A percentile compares a stretch with the other conserved stretches of the same genome.
Conservation (phyloP, 257 asterid genomes). For the Prunella vulgaris region DNA sequence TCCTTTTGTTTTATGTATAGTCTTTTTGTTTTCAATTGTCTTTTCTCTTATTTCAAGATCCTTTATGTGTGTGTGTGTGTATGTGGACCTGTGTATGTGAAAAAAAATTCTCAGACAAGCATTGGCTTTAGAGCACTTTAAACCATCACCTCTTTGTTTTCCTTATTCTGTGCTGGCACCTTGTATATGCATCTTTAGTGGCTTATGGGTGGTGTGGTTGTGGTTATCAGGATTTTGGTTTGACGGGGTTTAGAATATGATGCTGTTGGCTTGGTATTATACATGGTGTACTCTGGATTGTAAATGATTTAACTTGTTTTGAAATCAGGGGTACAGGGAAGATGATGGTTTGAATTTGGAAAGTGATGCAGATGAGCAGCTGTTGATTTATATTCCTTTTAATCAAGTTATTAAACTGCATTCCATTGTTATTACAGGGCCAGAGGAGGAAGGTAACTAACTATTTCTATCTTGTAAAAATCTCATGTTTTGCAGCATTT, state of each 20-base stretch:
- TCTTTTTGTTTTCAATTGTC: neutral
- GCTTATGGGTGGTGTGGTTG: neutral
- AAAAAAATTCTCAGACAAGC: neutral
- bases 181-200: neutral
- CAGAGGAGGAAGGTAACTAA: conserved; percentile 80
- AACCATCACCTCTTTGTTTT: neutral
- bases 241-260: neutral
- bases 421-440: conserved; percentile 67
- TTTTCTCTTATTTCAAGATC: neutral
- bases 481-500: neutral
- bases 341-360: conserved; percentile 83
- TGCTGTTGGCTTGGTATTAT: neutral
- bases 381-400: conserved; percentile 81
- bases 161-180: neutral
- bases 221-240: neutral
- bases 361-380: conserved; percentile 97
- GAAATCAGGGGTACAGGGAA: conserved; percentile 87
- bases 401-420: conserved; percentile 82
- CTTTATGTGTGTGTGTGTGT: neutral
- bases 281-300: neutral
- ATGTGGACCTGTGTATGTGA: neutral
- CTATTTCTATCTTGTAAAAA: neutral
- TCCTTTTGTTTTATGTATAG: neutral
- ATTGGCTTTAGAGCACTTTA: neutral
- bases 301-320: conserved; percentile 8